These are phyloP conservation scores for Ganoderma resinaceum DNA, from an alignment of 1,284 basidiomycete species.

Conservation along the genomic window DNA sequence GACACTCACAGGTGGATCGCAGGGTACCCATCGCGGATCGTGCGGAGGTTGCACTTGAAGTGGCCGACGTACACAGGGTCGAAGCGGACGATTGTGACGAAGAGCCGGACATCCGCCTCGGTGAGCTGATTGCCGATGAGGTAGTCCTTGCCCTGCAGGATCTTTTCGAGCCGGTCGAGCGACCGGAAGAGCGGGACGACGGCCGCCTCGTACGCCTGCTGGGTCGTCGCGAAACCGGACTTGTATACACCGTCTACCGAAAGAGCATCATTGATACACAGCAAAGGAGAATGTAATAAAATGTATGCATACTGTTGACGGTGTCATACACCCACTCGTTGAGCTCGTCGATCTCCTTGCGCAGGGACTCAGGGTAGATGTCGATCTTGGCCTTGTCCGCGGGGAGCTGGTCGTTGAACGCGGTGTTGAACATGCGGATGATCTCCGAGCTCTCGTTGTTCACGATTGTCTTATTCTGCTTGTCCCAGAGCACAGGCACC, in stretches of 20 bases:
- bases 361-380: slow-evolving; percentile 32
- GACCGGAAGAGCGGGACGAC: slow-evolving; percentile 77
- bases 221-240: slow-evolving; percentile 86
- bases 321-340: slow-evolving; percentile 89
- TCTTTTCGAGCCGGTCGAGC: slow-evolving; percentile 84
- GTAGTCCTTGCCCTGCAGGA: slow-evolving; percentile 82
- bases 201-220: slow-evolving; percentile 83
- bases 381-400: slow-evolving; percentile 60
- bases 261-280: background rate
- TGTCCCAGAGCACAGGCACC: slow-evolving; percentile 97
- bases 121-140: slow-evolving; percentile 85
- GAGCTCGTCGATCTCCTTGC: slow-evolving; percentile 81
- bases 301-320: slow-evolving; percentile 71
- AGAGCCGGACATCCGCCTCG: slow-evolving; percentile 93
- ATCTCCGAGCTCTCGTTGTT: slow-evolving; percentile 97
- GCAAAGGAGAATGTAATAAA: slow-evolving; percentile 11
- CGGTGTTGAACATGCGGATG: slow-evolving; percentile 90
- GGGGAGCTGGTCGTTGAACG: slow-evolving; percentile 79
- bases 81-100: slow-evolving; percentile 85
- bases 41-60: slow-evolving; percentile 94
- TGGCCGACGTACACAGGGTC: slow-evolving; percentile 92
- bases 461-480: slow-evolving; percentile 88
- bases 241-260: slow-evolving; percentile 85
- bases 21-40: slow-evolving; percentile 84
- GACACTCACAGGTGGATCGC: slow-evolving; percentile 69